phyloP scores from a whole-genome alignment of 2,329 filamentous ascomycete genomes.

The Ophiosphaerella korrae region DNA sequence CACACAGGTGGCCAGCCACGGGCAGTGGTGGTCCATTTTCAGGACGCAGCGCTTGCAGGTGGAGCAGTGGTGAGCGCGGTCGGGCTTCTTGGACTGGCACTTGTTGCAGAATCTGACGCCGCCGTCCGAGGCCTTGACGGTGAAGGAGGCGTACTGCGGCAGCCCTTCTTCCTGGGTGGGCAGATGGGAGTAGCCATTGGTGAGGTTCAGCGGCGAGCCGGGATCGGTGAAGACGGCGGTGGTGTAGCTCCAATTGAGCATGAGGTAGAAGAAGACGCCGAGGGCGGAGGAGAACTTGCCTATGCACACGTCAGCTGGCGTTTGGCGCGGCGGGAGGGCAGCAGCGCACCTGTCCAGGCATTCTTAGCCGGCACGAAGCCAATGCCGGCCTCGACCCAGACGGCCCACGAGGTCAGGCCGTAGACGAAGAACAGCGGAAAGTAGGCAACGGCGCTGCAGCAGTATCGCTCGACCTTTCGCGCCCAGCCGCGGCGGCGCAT shows the following conservation, averaged over 20 bases:
- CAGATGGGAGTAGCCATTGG: slow-evolving; percentile 74
- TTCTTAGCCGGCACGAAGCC: slow-evolving; percentile 53
- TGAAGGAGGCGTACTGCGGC: slow-evolving; percentile 73
- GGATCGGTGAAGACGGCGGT: slow-evolving; percentile 92
- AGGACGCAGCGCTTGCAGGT: slow-evolving; percentile 92
- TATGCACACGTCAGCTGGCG: slow-evolving; percentile 12
- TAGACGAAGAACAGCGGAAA: slow-evolving; percentile 92
- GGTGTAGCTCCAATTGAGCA: slow-evolving; percentile 89
- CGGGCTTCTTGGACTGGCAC: slow-evolving; percentile 91
- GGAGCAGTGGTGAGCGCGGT: slow-evolving; percentile 95
- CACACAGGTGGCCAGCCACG: slow-evolving; percentile 95
- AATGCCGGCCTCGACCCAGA: slow-evolving; percentile 82
- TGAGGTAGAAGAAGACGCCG: slow-evolving; percentile 72
- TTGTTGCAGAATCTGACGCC: slow-evolving; percentile 94
- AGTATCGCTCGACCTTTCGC: slow-evolving; percentile 78
- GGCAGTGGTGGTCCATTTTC: slow-evolving; percentile 99
- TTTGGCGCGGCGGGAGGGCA: background rate
- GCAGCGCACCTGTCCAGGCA: slow-evolving; percentile 41
- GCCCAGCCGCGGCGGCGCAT: slow-evolving; percentile 59
- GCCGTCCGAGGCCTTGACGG: slow-evolving; percentile 84
- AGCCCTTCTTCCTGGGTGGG: slow-evolving; percentile 69
- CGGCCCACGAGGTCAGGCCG: slow-evolving; percentile 86
- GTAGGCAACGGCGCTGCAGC: slow-evolving; percentile 78
- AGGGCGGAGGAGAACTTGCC: slow-evolving; percentile 60
- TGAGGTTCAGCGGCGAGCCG: slow-evolving; percentile 64